Percentiles rank a stretch among this genome's conserved stretches.
Evolutionary conservation across 2,329 filamentous ascomycete species (phyloP).

Genomic region (Aschersonia sp.): DNA sequence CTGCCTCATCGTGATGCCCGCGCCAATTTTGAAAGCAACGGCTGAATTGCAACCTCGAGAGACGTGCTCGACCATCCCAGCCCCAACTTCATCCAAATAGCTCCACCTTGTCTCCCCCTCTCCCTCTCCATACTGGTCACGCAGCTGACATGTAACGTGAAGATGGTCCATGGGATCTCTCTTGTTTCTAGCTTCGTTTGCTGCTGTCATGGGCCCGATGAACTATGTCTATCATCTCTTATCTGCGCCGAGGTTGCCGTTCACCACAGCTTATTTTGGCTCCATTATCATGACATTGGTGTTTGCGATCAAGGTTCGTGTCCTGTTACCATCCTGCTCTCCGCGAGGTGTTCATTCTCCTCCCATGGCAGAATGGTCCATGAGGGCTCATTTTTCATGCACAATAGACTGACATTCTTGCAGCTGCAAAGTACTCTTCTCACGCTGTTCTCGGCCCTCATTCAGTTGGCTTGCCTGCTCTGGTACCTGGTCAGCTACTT

Average conservation of each 20-base stretch:
- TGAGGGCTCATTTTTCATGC: background rate
- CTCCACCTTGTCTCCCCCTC: too few relatives aligned
- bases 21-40: too few relatives aligned
- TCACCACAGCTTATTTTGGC: slow-evolving; percentile 89
- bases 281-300: slow-evolving; percentile 82
- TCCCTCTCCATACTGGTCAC: background rate
- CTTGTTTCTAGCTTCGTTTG: slow-evolving; percentile 84
- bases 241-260: slow-evolving; percentile 73
- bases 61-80: too few relatives aligned
- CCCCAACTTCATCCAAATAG: too few relatives aligned
- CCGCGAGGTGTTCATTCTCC: too few relatives aligned
- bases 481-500: slow-evolving; percentile 99
- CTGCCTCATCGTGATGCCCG: too few relatives aligned
- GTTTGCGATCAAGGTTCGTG: slow-evolving; percentile 76
- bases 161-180: slow-evolving; percentile 86
- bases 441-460: slow-evolving; percentile 68
- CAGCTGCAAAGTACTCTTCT: slow-evolving; percentile 75
- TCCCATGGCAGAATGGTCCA: background rate
- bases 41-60: too few relatives aligned
- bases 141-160: slow-evolving; percentile 25
- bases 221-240: slow-evolving; percentile 72
- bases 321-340: slow-evolving; percentile 12
- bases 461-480: slow-evolving; percentile 68
- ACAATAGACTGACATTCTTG: slow-evolving; percentile 4
- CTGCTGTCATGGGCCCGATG: slow-evolving; percentile 82